Base-by-base conservation (phyloP, 441 rosid genomes). In the Theobroma grandiflorum region DNA sequence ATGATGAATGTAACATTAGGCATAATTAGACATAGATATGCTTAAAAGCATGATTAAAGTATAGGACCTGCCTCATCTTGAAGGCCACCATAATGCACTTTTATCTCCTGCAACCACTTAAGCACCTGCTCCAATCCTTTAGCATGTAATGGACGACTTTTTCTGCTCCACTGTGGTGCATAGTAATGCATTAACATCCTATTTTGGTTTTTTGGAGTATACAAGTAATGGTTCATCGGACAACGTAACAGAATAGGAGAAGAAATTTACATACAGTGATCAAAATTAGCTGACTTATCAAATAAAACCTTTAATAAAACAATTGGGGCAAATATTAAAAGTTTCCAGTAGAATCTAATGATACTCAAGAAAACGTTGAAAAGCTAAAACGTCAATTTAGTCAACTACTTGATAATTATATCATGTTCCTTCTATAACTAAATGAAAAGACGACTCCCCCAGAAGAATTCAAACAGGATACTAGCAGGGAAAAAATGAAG, bases 61-160 rank as follows among this genome's bases (percentile, higher is more conserved):
- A 77, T 57, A 79, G 80, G 86, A 95, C 98, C 95, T 92, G 91
- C 92, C 93, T 88, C 97, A 85, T 85, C 86, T 80, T 82, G 88
- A 78, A 84, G 55, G 80, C 61, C 80, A 81, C 89, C 79, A 84
- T 90, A 83, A 67, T 83, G 88, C 69, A 68, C 85, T 83, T 86
- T 82, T 76, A 94, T 82, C 82, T 89, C 91, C 81, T 85, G 85
- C 84, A 94, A 85, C 99, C 99, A 96, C 87, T 85, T 92, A 79
- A 91, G 89, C 83, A 96, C 97, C 81, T 88, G 87, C 82, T 88
- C 91, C 85, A 87, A 80, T 80, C 99, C 99, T 84, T 89, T 90
- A 75, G 98, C 95, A 65, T 96, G 98, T 79, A 96, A 87, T 66
- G 88, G 84, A 84, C 97, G 93, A 78, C 93, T 90, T 84, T 87